These are phyloP conservation scores for Apiotrichum laibachii DNA, from an alignment of 1,284 basidiomycete species.

Conservation along the genomic window DNA sequence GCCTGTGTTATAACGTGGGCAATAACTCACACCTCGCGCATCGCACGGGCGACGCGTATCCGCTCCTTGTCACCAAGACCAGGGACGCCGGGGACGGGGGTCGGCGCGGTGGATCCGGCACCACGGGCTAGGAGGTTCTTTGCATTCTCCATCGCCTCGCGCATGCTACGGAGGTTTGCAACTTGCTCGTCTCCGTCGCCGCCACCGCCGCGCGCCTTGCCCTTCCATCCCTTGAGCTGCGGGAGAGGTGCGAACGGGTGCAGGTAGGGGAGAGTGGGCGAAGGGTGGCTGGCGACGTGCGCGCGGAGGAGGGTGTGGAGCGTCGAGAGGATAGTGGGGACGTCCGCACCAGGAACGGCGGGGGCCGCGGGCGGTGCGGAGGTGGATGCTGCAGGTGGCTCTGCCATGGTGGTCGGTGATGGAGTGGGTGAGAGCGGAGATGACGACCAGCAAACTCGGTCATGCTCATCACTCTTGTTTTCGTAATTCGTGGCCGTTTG, in stretches of 20 bases:
- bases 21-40: conserved; percentile 23
- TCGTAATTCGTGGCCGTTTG: too few species aligned
- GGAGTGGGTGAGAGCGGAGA: not conserved
- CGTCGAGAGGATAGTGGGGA: conserved; percentile 23
- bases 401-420: not conserved
- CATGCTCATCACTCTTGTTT: too few species aligned
- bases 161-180: conserved; percentile 28
- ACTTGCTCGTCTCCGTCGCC: conserved; percentile 19
- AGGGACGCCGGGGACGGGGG: not conserved
- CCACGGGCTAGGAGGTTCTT: conserved; percentile 18
- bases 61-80: conserved; percentile 12
- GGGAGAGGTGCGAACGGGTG: conserved; percentile 32
- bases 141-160: conserved; percentile 30
- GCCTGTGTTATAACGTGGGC: conserved; percentile 2
- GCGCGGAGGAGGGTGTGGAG: conserved; percentile 28
- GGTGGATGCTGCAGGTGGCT: conserved; percentile 2
- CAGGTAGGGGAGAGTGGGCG: conserved; percentile 25
- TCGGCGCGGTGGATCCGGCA: not conserved
- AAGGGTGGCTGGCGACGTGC: conserved; percentile 20
- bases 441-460: too few species aligned
- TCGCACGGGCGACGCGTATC: conserved; percentile 17
- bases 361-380: not conserved
- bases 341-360: not conserved
- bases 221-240: conserved; percentile 13
- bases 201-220: conserved; percentile 17